Conservation (phyloP, 2,329 filamentous ascomycete species). For the Geoglossum cookeanum region DNA sequence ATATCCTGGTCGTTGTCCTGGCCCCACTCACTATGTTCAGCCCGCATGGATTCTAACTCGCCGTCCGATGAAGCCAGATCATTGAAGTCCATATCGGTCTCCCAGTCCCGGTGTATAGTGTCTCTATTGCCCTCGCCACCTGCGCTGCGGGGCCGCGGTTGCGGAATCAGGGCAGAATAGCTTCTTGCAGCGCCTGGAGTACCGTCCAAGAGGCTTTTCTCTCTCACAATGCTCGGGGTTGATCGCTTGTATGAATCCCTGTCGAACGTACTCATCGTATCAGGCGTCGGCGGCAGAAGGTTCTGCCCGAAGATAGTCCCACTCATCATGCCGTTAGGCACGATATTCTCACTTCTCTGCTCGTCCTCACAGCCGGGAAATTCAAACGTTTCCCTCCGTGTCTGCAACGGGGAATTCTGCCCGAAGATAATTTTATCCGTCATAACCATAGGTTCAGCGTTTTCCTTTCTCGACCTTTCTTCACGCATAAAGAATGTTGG, state of each 20-base stretch:
- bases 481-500: background rate
- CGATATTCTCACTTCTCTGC: background rate
- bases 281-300: slow-evolving; percentile 1
- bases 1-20: background rate
- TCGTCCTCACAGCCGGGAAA: background rate
- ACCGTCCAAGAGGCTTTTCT: background rate
- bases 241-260: background rate
- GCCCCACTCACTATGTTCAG: background rate
- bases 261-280: slow-evolving; percentile 4
- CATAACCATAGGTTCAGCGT: background rate
- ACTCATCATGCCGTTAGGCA: background rate
- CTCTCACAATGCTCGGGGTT: background rate
- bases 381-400: background rate
- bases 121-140: background rate
- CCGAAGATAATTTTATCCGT: background rate
- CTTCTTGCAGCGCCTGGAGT: background rate
- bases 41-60: background rate
- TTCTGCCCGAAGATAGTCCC: background rate
- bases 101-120: background rate
- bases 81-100: background rate
- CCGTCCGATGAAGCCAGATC: background rate
- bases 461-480: background rate
- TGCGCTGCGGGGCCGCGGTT: background rate
- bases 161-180: background rate
- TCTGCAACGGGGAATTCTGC: background rate